Base-by-base conservation (phyloP, 2,329 filamentous ascomycete species). In the Colletotrichum sp. region DNA sequence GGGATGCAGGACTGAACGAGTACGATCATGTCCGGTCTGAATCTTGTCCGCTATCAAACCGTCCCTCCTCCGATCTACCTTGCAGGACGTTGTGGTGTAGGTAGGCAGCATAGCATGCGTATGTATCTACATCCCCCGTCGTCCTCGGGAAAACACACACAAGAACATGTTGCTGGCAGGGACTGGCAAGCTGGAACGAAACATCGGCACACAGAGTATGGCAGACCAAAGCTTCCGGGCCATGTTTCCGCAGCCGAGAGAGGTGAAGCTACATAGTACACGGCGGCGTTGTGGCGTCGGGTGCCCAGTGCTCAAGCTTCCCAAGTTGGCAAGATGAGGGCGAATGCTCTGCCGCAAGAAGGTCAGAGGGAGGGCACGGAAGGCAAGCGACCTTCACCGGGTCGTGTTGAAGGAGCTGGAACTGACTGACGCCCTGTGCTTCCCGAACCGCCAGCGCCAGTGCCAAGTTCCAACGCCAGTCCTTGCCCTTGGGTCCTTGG, bases 291-390 rank as follows among this genome's bases (percentile, higher is more conserved):
- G 73, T 75, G 73, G 73, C 69, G 69, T 68, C 55, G 63, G 36
- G 64, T 72, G 72, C 63, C 55, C 72, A 72, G 55, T 68, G 72
- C 72, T 72, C 69, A 75, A 75, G 69, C 73, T 75, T 72, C 63
- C 44, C 63, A 22, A 27, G 65, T 68, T 34, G 28, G 69, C 72
- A 55, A 67, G 61, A 68, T 39, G 32, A 30, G 28, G 12, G 44
- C 44, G 44, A 48, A 13, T 48, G 44, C 44, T 48, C n/a, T 48
- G 44, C 44, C 11, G 11, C 44, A 22, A 48, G n/a, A 48, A 48
- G 44, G 44, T 22, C n/a, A 48, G 44, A 48, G 44, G 44, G n/a
- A 48, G 44, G 44, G n/a, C 44, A 48, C 44, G 44, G 44, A 48
- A 48, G 44, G n/a, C 44, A 48, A 22, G 44, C n/a, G 16, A 61